Evolutionary conservation across 2,329 filamentous ascomycete species (phyloP).

Genomic region (Hypocreales sp.): DNA sequence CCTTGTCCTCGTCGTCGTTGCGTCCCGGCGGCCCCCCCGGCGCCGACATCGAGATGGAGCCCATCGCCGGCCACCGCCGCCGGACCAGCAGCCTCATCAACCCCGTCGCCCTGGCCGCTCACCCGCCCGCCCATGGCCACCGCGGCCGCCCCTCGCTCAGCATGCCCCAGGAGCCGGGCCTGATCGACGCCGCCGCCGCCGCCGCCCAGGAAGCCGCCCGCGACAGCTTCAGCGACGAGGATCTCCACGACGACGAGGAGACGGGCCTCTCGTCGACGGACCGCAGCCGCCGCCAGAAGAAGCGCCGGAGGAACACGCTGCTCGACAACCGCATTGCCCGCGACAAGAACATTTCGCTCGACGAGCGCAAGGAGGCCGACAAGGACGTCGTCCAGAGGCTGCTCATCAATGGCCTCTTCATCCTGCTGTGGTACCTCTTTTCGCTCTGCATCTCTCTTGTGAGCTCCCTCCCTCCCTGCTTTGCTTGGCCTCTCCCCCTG

Average conservation of each 20-base stretch:
- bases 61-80: conserved; percentile 36
- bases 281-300: conserved; percentile 49
- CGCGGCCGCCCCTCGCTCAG: conserved; percentile 4
- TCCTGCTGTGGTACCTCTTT: conserved; percentile 78
- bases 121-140: not conserved
- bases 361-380: conserved; percentile 64
- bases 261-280: conserved; percentile 67
- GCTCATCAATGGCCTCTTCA: conserved; percentile 63
- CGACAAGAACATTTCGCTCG: conserved; percentile 44
- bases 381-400: conserved; percentile 54
- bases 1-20: conserved; percentile 6
- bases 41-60: conserved; percentile 40
- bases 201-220: conserved; percentile 21
- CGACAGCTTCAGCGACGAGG: conserved; percentile 53
- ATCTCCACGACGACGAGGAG: conserved; percentile 75
- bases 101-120: conserved; percentile 13
- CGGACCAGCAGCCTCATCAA: conserved; percentile 39
- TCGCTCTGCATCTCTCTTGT: conserved; percentile 86
- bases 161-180: conserved; percentile 26
- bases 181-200: conserved; percentile 25
- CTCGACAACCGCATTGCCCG: conserved; percentile 55
- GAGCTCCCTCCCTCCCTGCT: conserved; percentile 21
- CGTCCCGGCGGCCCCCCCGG: conserved; percentile 6
- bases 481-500: conserved; percentile 4
- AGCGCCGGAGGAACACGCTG: conserved; percentile 50